Evolutionary conservation across 2,329 filamentous ascomycete genomes (phyloP).

Genomic region (Calonectria fujianensis): DNA sequence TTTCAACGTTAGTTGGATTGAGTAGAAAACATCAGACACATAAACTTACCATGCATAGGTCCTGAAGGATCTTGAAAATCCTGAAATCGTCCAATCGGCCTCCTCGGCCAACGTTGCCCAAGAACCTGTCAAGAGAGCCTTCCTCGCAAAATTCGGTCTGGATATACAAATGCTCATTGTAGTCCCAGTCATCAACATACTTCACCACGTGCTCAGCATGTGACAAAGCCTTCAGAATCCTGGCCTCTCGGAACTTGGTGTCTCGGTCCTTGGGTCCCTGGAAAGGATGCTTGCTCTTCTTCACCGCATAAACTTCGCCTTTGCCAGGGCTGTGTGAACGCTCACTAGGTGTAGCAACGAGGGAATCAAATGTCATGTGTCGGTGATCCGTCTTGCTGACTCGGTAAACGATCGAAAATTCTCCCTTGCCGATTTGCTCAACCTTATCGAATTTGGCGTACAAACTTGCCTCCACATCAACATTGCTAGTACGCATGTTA

Average conservation of each 20-base stretch:
- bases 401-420: slow-evolving; percentile 94
- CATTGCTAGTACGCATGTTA: slow-evolving; percentile 80
- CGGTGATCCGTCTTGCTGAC: slow-evolving; percentile 71
- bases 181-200: slow-evolving; percentile 91
- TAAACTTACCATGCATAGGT: slow-evolving; percentile 84
- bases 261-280: slow-evolving; percentile 87
- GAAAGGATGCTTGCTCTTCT: slow-evolving; percentile 90
- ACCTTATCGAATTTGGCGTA: slow-evolving; percentile 87
- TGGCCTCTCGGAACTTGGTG: slow-evolving; percentile 88
- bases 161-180: slow-evolving; percentile 90
- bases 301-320: slow-evolving; percentile 88
- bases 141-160: slow-evolving; percentile 98
- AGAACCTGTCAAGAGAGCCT: slow-evolving; percentile 90
- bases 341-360: slow-evolving; percentile 66
- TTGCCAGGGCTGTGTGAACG: slow-evolving; percentile 72
- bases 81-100: slow-evolving; percentile 96
- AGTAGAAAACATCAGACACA: background rate
- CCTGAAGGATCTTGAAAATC: slow-evolving; percentile 98
- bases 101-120: slow-evolving; percentile 87
- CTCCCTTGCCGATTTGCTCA: slow-evolving; percentile 87
- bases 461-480: slow-evolving; percentile 83
- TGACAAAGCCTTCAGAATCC: slow-evolving; percentile 84
- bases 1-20: slow-evolving; percentile 37
- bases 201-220: slow-evolving; percentile 90
- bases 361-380: slow-evolving; percentile 60